Conservation (phyloP, 352 stramenopile species). For the Phytophthora pinifolia region DNA sequence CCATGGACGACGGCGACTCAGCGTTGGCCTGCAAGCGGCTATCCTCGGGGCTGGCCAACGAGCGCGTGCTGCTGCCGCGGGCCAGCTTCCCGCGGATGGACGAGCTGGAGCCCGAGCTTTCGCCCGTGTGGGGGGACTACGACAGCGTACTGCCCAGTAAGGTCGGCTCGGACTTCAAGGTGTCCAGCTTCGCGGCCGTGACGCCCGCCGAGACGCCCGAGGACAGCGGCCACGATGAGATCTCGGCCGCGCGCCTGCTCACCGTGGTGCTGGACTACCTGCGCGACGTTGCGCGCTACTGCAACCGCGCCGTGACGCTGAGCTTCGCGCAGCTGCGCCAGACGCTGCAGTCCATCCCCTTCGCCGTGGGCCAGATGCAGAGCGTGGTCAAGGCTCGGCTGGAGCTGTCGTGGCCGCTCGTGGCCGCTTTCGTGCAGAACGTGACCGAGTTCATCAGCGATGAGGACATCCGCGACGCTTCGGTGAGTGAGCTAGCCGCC, state of each 20-base stretch:
- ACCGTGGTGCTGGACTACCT: slow-evolving; percentile 59
- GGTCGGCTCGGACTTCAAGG: slow-evolving; percentile 9
- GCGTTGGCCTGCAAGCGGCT: slow-evolving; percentile 49
- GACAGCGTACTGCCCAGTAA: slow-evolving; percentile 14
- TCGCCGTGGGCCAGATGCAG: slow-evolving; percentile 66
- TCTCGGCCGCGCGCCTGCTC: slow-evolving; percentile 50
- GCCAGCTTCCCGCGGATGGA: slow-evolving; percentile 14
- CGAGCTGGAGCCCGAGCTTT: slow-evolving; percentile 37
- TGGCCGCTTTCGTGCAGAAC: slow-evolving; percentile 61
- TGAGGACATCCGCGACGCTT: slow-evolving; percentile 72
- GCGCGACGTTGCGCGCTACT: slow-evolving; percentile 62
- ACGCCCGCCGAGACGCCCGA: slow-evolving; percentile 1
- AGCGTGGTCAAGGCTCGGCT: slow-evolving; percentile 54
- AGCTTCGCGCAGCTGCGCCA: slow-evolving; percentile 62
- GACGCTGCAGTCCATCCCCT: slow-evolving; percentile 63
- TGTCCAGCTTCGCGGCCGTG: slow-evolving; percentile 13
- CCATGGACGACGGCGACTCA: slow-evolving; percentile 40
- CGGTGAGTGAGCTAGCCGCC: slow-evolving; percentile 53
- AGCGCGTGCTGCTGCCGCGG: slow-evolving; percentile 53
- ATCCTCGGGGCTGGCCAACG: slow-evolving; percentile 29
- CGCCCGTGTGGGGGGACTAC: slow-evolving; percentile 35
- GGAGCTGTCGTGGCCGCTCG: slow-evolving; percentile 64
- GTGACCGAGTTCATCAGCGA: slow-evolving; percentile 69
- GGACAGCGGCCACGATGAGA: slow-evolving; percentile 25
- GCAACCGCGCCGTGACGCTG: slow-evolving; percentile 40